Evolutionary conservation across 768 basidiomycete genomes (phyloP).

Genomic region (Lyophyllum atratum): DNA sequence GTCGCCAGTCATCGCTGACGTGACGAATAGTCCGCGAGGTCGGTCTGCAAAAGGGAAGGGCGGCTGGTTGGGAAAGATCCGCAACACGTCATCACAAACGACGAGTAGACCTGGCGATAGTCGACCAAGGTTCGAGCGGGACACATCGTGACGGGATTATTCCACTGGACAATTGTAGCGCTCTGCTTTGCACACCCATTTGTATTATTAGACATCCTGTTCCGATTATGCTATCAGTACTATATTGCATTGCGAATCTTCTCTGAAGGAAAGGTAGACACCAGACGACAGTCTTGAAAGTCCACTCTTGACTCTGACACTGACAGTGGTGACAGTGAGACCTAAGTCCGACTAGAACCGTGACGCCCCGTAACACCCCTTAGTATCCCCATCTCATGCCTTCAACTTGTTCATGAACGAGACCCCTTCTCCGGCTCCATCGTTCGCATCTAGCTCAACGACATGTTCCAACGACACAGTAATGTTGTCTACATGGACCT

Average conservation of each 20-base stretch:
- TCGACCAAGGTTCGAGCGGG: conserved; percentile 18
- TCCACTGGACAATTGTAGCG: conserved; percentile 23
- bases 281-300: too few species aligned
- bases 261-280: too few species aligned
- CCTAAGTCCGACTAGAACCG: too few species aligned
- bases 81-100: conserved; percentile 42
- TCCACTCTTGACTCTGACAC: too few species aligned
- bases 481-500: conserved; percentile 47
- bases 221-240: background rate
- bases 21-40: conserved; percentile 66
- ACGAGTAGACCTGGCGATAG: conserved; percentile 19
- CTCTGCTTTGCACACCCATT: conserved; percentile 15
- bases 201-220: conserved; percentile 32
- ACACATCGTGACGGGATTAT: conserved; percentile 14
- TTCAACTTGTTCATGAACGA: background rate
- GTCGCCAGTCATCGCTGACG: conserved; percentile 51
- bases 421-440: background rate
- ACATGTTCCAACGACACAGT: conserved; percentile 45
- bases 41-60: conserved; percentile 52
- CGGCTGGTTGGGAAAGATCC: conserved; percentile 75
- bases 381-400: background rate
- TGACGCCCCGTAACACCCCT: background rate
- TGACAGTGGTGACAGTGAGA: background rate
- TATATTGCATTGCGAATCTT: too few species aligned
- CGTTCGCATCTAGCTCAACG: background rate